Conservation (phyloP, 805 yeast genomes). For the Ogataea henricii region DNA sequence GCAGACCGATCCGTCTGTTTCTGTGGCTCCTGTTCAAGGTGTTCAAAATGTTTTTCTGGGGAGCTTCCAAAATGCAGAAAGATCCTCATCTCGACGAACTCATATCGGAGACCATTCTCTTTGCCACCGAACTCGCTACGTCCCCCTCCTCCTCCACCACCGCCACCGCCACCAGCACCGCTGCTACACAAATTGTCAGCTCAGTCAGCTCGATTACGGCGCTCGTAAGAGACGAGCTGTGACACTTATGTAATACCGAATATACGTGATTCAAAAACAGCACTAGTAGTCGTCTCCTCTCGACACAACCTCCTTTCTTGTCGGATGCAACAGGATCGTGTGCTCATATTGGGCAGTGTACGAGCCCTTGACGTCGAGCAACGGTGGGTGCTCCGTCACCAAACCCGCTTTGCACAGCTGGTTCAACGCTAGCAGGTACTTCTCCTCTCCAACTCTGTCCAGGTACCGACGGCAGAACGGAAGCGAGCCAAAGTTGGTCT, state of each 20-base stretch:
- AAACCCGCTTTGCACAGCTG: constrained; percentile 81
- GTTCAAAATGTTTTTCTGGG: constrained; percentile 27
- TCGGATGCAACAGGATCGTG: constrained; percentile 87
- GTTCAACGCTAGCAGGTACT: constrained; percentile 84
- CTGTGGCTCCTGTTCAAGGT: constrained; percentile 49
- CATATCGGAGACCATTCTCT: not conserved
- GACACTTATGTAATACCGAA: not conserved
- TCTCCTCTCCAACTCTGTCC: constrained; percentile 89
- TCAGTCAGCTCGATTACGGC: constrained; percentile 2
- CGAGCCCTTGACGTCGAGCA: constrained; percentile 77
- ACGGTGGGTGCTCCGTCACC: constrained; percentile 94
- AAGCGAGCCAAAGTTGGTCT: constrained; percentile 84
- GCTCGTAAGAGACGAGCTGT: constrained; percentile 14
- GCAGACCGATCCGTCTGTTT: constrained; percentile 44
- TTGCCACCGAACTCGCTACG: not conserved
- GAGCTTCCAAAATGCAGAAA: constrained; percentile 11
- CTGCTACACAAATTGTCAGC: not conserved
- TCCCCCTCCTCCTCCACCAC: not conserved
- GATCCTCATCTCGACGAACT: not conserved
- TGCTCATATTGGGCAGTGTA: constrained; percentile 98
- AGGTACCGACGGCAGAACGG: constrained; percentile 96
- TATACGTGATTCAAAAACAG: not conserved
- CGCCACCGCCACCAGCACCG: not conserved
- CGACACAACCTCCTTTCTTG: constrained; percentile 90
- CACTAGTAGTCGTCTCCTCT: constrained; percentile 87